Conservation (phyloP, 495 filamentous ascomycete genomes). For the Cercophora newfieldiana region DNA sequence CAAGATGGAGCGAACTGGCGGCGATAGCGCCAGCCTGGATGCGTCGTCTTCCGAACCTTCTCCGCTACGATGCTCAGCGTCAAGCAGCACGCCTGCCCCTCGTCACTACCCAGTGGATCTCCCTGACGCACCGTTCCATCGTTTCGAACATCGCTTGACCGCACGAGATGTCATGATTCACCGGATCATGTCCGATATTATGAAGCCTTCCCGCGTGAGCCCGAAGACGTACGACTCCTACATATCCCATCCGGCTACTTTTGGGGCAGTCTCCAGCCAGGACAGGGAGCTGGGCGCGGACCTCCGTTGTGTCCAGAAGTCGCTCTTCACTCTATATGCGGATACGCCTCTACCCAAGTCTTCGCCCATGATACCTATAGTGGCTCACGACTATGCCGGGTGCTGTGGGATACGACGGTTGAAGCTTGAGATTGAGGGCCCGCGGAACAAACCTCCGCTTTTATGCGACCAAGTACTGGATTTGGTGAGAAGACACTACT, state of each 20-base stretch:
- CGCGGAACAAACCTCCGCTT: slow-evolving; percentile 2
- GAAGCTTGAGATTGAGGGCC: neutral
- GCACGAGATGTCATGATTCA: slow-evolving; percentile 38
- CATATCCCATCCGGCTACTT: slow-evolving; percentile 1
- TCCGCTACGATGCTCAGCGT: neutral
- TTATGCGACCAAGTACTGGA: slow-evolving; percentile 23
- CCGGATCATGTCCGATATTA: slow-evolving; percentile 39
- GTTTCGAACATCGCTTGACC: slow-evolving; percentile 36
- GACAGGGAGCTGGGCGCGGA: slow-evolving; percentile 29
- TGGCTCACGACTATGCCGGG: too few species aligned
- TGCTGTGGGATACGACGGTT: neutral
- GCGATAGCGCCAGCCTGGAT: neutral
- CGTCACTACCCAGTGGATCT: slow-evolving; percentile 41
- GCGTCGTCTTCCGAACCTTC: neutral
- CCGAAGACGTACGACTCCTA: slow-evolving; percentile 15
- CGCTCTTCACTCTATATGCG: slow-evolving; percentile 26
- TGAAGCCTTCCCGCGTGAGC: slow-evolving; percentile 25
- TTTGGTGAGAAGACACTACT: slow-evolving; percentile 33
- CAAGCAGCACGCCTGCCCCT: neutral
- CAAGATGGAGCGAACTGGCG: neutral
- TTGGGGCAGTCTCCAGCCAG: slow-evolving; percentile 16
- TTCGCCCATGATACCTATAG: neutral
- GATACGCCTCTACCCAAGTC: neutral
- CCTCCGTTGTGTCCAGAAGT: slow-evolving; percentile 26
- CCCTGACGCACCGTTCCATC: slow-evolving; percentile 33